Conservation (phyloP, 2,329 filamentous ascomycete genomes). For the Colletotrichum sp. region DNA sequence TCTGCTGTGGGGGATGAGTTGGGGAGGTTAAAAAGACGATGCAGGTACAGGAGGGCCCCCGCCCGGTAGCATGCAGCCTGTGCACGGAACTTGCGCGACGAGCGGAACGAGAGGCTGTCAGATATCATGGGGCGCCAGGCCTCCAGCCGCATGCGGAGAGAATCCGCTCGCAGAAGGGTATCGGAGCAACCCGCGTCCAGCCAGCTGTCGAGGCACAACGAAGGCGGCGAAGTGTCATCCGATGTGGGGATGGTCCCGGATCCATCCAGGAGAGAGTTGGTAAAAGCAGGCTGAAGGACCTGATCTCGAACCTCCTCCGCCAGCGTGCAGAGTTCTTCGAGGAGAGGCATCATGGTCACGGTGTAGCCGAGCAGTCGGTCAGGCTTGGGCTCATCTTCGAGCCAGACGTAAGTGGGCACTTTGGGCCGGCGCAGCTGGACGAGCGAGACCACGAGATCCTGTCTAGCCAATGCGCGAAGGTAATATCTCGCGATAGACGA, state of each 20-base stretch:
- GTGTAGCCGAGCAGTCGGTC: slow-evolving; percentile 37
- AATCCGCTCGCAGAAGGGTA: slow-evolving; percentile 21
- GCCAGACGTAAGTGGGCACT: slow-evolving; percentile 30
- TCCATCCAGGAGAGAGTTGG: background rate
- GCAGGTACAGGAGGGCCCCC: slow-evolving; percentile 30
- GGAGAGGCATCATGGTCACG: slow-evolving; percentile 31
- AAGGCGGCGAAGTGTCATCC: background rate
- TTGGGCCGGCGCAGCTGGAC: slow-evolving; percentile 25
- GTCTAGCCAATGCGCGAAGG: slow-evolving; percentile 32
- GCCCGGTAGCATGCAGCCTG: slow-evolving; percentile 31
- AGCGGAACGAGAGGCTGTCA: slow-evolving; percentile 25
- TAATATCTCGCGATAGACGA: slow-evolving; percentile 34
- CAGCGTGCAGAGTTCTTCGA: slow-evolving; percentile 30
- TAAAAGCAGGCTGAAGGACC: background rate
- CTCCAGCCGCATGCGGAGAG: slow-evolving; percentile 22
- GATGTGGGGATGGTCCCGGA: background rate
- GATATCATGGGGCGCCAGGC: slow-evolving; percentile 28
- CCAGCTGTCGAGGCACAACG: background rate
- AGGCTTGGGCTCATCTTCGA: slow-evolving; percentile 27
- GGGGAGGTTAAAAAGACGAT: slow-evolving; percentile 29
- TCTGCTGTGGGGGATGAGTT: slow-evolving; percentile 25
- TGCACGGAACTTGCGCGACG: slow-evolving; percentile 29
- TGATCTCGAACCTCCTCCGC: slow-evolving; percentile 30
- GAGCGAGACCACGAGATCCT: slow-evolving; percentile 34
- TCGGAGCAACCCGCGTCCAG: background rate